phyloP scores from a whole-genome alignment of 371 early-diverging fungal genomes.

The Phascolomyces articulosus region DNA sequence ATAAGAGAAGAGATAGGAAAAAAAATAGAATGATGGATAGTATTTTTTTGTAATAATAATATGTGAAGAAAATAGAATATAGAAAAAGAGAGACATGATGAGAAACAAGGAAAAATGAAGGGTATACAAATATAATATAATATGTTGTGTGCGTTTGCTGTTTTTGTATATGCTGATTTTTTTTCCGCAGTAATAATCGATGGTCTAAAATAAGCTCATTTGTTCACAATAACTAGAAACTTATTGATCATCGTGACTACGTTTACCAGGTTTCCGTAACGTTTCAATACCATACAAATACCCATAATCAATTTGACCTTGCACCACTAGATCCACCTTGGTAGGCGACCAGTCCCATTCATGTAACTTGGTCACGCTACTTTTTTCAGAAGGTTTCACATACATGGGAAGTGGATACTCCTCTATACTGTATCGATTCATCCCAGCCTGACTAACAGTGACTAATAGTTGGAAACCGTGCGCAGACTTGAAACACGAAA shows the following conservation, averaged over 20 bases:
- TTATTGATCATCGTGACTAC: background rate
- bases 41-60: too few relatives aligned
- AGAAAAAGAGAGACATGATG: too few relatives aligned
- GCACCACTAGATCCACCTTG: background rate
- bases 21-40: too few relatives aligned
- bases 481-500: slow-evolving; percentile 3
- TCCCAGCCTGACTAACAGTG: background rate
- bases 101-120: too few relatives aligned
- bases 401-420: slow-evolving; percentile 26
- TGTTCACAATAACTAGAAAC: too few relatives aligned
- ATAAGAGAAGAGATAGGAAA: too few relatives aligned
- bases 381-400: slow-evolving; percentile 28
- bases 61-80: too few relatives aligned
- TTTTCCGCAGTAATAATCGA: too few relatives aligned
- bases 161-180: too few relatives aligned
- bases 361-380: background rate
- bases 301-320: slow-evolving; percentile 13
- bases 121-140: too few relatives aligned
- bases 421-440: background rate
- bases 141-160: too few relatives aligned
- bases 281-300: slow-evolving; percentile 10
- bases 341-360: background rate
- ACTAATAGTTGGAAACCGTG: background rate
- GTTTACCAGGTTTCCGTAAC: slow-evolving; percentile 1
- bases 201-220: too few relatives aligned